Conservation (phyloP, 140 eudicot genomes). For the Erigeron philadelphicus region DNA sequence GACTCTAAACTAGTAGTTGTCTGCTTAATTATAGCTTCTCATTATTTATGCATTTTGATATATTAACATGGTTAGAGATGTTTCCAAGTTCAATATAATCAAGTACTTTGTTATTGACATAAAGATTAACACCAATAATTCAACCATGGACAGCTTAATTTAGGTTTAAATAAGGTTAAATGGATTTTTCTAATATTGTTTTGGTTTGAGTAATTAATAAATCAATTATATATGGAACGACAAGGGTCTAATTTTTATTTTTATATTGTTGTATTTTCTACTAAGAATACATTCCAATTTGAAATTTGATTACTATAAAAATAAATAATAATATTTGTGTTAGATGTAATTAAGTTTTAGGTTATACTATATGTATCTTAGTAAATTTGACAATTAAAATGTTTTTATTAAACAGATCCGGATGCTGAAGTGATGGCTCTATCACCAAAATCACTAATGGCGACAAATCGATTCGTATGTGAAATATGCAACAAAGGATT, state of each 20-base stretch:
- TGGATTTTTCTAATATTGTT: constrained; percentile 7
- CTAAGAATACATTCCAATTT: constrained; percentile 2
- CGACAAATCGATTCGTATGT: constrained; percentile 92
- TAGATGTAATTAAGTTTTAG: background rate
- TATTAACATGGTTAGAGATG: background rate
- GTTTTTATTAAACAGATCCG: constrained; percentile 55
- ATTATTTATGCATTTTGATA: too few species aligned
- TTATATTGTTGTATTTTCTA: background rate
- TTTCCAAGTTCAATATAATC: background rate
- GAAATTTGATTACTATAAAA: background rate
- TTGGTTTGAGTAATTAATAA: constrained; percentile 13
- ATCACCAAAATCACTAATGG: constrained; percentile 95
- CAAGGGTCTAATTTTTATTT: constrained; percentile 20
- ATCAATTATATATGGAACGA: background rate
- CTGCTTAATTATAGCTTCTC: background rate
- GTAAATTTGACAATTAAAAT: background rate
- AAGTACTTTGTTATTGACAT: constrained; percentile 8
- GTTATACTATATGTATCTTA: background rate
- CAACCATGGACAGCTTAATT: background rate
- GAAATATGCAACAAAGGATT: constrained; percentile 97
- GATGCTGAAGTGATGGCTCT: constrained; percentile 95
- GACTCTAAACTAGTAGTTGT: background rate
- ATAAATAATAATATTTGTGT: background rate
- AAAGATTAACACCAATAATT: background rate
- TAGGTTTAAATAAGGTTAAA: constrained; percentile 7